Conservation (phyloP, 1,284 basidiomycete species). For the Kwoniella shivajii region DNA sequence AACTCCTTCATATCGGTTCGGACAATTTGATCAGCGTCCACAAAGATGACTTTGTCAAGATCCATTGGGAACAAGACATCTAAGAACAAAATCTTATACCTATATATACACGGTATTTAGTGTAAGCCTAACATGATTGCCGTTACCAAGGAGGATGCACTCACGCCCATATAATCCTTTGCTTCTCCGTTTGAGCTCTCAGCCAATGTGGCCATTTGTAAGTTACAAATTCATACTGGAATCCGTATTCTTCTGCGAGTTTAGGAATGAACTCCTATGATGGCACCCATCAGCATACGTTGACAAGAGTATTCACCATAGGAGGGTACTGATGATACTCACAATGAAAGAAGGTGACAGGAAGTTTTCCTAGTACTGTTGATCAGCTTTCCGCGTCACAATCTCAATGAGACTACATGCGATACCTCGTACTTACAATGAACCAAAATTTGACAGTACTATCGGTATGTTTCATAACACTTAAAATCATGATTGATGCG, state of each 20-base stretch:
- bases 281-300: not conserved
- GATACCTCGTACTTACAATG: conserved; percentile 61
- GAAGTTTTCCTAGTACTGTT: conserved; percentile 72
- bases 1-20: conserved; percentile 92
- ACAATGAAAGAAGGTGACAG: conserved; percentile 95
- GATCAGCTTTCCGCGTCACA: not conserved
- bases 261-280: conserved; percentile 88
- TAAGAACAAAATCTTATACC: conserved; percentile 96
- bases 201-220: conserved; percentile 99
- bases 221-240: conserved; percentile 92
- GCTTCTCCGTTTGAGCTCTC: conserved; percentile 94
- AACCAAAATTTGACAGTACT: conserved; percentile 99
- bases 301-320: no score
- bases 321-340: conserved; percentile 10
- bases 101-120: conserved; percentile 13
- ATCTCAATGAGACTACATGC: not conserved
- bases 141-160: conserved; percentile 13
- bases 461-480: conserved; percentile 89
- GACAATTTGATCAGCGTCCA: conserved; percentile 96
- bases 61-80: conserved; percentile 98
- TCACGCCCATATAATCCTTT: conserved; percentile 93
- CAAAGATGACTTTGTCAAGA: conserved; percentile 96
- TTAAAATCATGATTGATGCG: conserved; percentile 96
- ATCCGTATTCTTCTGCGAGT: conserved; percentile 83
- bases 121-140: not conserved